phyloP scores from a whole-genome alignment of 371 early-diverging fungal species.

The Mucor plumbeus region DNA sequence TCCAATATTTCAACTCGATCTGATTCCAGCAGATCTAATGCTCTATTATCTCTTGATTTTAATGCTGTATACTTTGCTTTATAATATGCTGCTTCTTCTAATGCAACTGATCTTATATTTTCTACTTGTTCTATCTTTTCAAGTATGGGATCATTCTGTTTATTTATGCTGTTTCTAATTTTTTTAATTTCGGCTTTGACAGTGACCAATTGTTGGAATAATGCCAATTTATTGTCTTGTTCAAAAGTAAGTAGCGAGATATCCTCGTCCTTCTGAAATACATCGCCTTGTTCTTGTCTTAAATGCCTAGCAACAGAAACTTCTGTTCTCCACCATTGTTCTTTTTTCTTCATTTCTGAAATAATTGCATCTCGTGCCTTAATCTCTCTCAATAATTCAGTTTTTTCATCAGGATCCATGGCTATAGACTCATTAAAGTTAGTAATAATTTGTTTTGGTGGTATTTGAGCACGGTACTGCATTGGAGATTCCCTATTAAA shows the following conservation, averaged over 20 bases:
- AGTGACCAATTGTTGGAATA: slow-evolving; percentile 49
- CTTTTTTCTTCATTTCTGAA: slow-evolving; percentile 40
- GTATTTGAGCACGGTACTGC: neutral
- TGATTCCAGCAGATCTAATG: slow-evolving; percentile 47
- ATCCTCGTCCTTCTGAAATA: slow-evolving; percentile 3
- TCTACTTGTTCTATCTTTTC: slow-evolving; percentile 54
- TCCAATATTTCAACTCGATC: slow-evolving; percentile 56
- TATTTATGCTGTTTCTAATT: slow-evolving; percentile 41
- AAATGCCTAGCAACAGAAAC: slow-evolving; percentile 29
- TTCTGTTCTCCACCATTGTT: slow-evolving; percentile 51
- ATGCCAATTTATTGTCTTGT: slow-evolving; percentile 26
- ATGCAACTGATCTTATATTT: slow-evolving; percentile 49
- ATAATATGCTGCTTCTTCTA: slow-evolving; percentile 64
- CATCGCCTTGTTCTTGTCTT: neutral
- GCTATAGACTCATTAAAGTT: neutral
- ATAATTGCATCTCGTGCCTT: slow-evolving; percentile 30
- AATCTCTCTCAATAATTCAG: slow-evolving; percentile 26
- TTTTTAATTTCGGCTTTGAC: slow-evolving; percentile 48
- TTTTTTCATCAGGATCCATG: slow-evolving; percentile 20
- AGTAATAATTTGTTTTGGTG: slow-evolving; percentile 1
- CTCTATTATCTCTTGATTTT: slow-evolving; percentile 33
- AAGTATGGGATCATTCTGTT: slow-evolving; percentile 56
- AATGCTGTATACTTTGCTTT: slow-evolving; percentile 51
- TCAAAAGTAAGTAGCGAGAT: slow-evolving; percentile 1
- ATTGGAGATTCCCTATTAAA: neutral